Evolutionary conservation across 2,329 filamentous ascomycete genomes (phyloP).

Genomic region (Microdochium bolleyi): DNA sequence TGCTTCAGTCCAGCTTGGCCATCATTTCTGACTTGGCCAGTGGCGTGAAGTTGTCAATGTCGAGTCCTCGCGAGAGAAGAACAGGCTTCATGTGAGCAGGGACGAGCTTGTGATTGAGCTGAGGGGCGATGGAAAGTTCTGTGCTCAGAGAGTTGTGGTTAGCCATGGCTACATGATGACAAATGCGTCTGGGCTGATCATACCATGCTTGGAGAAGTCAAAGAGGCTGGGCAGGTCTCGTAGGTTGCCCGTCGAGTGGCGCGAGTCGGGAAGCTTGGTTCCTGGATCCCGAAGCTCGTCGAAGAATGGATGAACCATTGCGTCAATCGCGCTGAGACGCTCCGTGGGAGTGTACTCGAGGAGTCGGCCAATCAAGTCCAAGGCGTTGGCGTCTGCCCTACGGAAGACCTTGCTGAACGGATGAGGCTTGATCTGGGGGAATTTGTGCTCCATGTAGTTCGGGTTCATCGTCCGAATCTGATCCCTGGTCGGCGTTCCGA

Average conservation of each 20-base stretch:
- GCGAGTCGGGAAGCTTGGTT: conserved; percentile 88
- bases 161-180: conserved; percentile 9
- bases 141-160: conserved; percentile 7
- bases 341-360: conserved; percentile 97
- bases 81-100: conserved; percentile 71
- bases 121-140: conserved; percentile 95
- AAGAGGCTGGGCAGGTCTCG: conserved; percentile 84
- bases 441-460: conserved; percentile 99
- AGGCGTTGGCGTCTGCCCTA: conserved; percentile 86
- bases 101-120: conserved; percentile 81
- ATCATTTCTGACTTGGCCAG: conserved; percentile 95
- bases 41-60: conserved; percentile 90
- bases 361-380: conserved; percentile 87
- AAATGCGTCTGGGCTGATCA: conserved; percentile 22
- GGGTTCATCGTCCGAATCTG: conserved; percentile 99
- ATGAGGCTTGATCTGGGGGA: conserved; percentile 98
- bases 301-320: conserved; percentile 98
- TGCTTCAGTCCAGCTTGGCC: conserved; percentile 83
- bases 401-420: conserved; percentile 99
- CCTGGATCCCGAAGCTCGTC: conserved; percentile 90
- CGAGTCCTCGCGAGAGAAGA: conserved; percentile 70
- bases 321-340: conserved; percentile 85
- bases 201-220: conserved; percentile 91
- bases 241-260: conserved; percentile 71
- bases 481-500: conserved; percentile 92